Conservation (phyloP, 352 stramenopile species). For the Globisporangium acanthophoron region DNA sequence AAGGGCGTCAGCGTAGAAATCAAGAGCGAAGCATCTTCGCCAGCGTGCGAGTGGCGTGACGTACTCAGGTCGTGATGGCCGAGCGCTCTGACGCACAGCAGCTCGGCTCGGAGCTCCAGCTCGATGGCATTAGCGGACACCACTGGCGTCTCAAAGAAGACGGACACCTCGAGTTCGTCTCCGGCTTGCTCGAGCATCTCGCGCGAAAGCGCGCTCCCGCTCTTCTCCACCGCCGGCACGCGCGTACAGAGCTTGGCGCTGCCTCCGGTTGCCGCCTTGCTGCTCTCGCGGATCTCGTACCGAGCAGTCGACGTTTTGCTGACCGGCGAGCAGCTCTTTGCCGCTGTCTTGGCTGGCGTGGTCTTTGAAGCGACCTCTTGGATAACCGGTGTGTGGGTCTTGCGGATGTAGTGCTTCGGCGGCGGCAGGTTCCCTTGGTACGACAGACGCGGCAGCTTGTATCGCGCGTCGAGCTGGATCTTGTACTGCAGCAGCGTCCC, state of each 20-base stretch:
- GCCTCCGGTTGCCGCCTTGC: neutral
- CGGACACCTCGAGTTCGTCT: constrained; percentile 23
- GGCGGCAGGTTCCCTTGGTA: constrained; percentile 64
- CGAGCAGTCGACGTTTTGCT: constrained; percentile 27
- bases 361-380: constrained; percentile 40
- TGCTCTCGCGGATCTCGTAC: constrained; percentile 35
- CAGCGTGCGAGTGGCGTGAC: constrained; percentile 1
- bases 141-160: constrained; percentile 40
- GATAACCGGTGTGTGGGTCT: constrained; percentile 61
- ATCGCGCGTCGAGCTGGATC: constrained; percentile 64
- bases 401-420: constrained; percentile 76
- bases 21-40: neutral
- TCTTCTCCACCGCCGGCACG: constrained; percentile 23
- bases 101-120: constrained; percentile 45
- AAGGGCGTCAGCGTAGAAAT: neutral
- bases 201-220: constrained; percentile 35
- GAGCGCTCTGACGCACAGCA: constrained; percentile 35
- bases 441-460: constrained; percentile 66
- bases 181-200: constrained; percentile 31
- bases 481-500: constrained; percentile 42
- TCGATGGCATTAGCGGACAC: constrained; percentile 23
- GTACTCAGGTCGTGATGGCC: constrained; percentile 51
- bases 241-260: constrained; percentile 22
- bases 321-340: neutral
- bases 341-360: neutral